Evolutionary conservation across 805 yeast species (phyloP), one percentile per base, ranked within the genome.

Genomic region (Starmerella powellii): DNA sequence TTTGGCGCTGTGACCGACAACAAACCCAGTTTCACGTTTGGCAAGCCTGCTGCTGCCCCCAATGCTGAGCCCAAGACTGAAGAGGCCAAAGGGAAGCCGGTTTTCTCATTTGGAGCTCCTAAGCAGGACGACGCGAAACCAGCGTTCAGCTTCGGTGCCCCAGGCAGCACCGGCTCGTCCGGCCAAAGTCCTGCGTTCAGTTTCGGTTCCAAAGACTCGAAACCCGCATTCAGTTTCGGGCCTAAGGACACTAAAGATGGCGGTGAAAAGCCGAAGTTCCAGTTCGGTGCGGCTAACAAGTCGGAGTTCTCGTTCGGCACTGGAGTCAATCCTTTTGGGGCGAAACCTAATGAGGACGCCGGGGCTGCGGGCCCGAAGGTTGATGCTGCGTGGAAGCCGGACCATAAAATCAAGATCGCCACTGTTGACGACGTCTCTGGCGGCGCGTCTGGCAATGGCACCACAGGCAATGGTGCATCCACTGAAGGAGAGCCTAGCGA

Each of bases 401-500:
- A 45, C 42, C 36, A 40, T 26, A 38, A 40, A 20, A 37, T 45
- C 36, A 47, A 45, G 31, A 45, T 49, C 16, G 49, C 31, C 19
- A 12, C 37, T 39, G 39, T 13, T 16, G 30, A 46, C 20, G 47
- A 44, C 15, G 63, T 23, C 10, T 8, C 26, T 23, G 26, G 26
- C 26, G 26, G n/a, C n/a, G n/a, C n/a, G n/a, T n/a, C n/a, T n/a
- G n/a, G n/a, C n/a, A n/a, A n/a, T n/a, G n/a, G n/a, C n/a, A n/a
- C 50, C 3, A 59, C 54, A 4, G 60, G 53, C 19, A 72, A 63
- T 3, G 62, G 61, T 12, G 64, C 56, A 10, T 66, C 62, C 18
- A 69, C 67, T 31, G 73, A 67, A 32, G 74, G 68, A 1, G 67
- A 74, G 49, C 74, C 70, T 49, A 56, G 55, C 40, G 50, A 42